Base-by-base conservation (phyloP, 108 stramenopile genomes). In the Poteriospumella lacustris region DNA sequence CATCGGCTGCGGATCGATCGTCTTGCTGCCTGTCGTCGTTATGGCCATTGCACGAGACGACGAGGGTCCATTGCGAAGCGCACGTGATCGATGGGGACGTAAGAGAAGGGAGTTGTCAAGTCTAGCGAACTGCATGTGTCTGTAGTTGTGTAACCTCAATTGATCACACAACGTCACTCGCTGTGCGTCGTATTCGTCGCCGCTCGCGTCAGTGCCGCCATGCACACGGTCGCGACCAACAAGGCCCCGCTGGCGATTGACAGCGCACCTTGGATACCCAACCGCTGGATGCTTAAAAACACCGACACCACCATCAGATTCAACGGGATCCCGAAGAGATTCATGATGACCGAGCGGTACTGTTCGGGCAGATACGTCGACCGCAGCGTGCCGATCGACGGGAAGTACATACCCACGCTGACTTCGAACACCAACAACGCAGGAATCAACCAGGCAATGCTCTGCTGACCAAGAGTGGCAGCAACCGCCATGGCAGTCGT, bases 401-500 rank as follows among this genome's bases (percentile, higher is more conserved):
- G 96, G 79, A 95, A 96, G 81, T 97, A 99, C 85, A 95, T 88
- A 12, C 97, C 97, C 2, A 97, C 95, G 82, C 93, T 94, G 0
- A 91, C 91, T 80, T 99, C 97, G 87, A 97, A 99, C 1, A 89
- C 80, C 86, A 96, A 94, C 76, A 97, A 93, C 39, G 89, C 92
- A 39, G 91, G 41, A 33, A 89, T 82, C 2, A 91, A 58, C 0
- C 88, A 88, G 39, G 89, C 85, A 75, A 68, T 88, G 40, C 3
- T 12, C 5, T 5, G 9, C 9, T 12, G 15, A 34, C 60, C 60
- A 64, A 64, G 9, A 5, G 80, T 68, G 1, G 84, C 81, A 15
- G 90, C 5, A 1, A 85, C 90, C 26, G 92, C 83, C 28, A 88
- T 80, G 0, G 80, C 77, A 79, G 95, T 90, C 33, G 90, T 85